Evolutionary conservation across 1,284 basidiomycete species (phyloP), one percentile per base, ranked within the genome.

Genomic region (Afroboletus lepidellus): DNA sequence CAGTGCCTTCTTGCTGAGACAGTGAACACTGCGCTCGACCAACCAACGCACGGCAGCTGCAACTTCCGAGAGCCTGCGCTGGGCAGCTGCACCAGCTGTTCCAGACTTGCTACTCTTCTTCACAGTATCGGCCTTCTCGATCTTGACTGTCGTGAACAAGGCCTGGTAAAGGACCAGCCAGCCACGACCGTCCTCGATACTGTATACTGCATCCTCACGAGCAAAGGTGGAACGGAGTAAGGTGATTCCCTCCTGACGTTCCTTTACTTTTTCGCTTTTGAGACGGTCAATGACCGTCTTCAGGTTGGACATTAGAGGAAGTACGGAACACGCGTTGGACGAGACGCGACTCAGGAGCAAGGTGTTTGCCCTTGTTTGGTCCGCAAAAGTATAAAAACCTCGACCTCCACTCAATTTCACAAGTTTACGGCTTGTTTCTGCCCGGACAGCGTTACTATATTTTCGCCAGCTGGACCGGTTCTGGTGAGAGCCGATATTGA

Each of bases 91-190:
- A 37, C 67, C 66, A 24, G 69, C 53, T 37, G 56, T 69, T 27
- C 69, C 63, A 54, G 59, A 62, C 59, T 63, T 66, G 55, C 49
- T 75, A 16, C 67, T 64, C 62, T 84, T 85, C 67, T 80, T 84
- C 55, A 76, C 65, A 38, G 69, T 74, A 15, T 76, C 74, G 5
- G 60, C 64, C 66, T 82, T 85, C 71, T 96, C 92, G 53, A 72
- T 75, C 18, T 75, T 62, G 43, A 94, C 83, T 11, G 80, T 72
- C 12, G 73, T 71, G 67, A 92, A 94, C 11, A 95, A 72, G 20
- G 83, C 81, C 62, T 92, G 81, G 61, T 90, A 91, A 3, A 93
- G 72, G 8, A 77, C 72, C 32, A 86, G 70, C 92, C 91, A 96
- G 21, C 67, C 61, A 45, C 69, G 67, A 32, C 79, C 80, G 21